These are phyloP conservation scores for Penicillium mononematosum DNA, from an alignment of 495 filamentous ascomycete species.

Conservation along the genomic window DNA sequence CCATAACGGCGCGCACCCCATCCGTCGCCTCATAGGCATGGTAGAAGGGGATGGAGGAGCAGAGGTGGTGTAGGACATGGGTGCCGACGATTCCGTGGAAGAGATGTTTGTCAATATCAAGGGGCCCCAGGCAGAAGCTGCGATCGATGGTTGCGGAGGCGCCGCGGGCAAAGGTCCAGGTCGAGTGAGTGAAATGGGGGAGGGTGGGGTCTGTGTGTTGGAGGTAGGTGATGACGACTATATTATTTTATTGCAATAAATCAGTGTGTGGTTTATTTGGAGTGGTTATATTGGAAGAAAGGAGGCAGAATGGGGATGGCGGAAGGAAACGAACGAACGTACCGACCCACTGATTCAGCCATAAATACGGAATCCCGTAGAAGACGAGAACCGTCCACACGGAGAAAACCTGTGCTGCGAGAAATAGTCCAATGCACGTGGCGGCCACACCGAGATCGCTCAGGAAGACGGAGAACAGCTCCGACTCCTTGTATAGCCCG, in stretches of 20 bases:
- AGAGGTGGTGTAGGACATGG: constrained; percentile 79
- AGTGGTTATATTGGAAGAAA: neutral
- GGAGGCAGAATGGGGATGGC: neutral
- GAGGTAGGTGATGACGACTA: constrained; percentile 72
- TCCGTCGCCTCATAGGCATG: constrained; percentile 32
- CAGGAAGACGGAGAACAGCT: neutral
- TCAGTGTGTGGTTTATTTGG: neutral
- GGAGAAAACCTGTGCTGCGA: constrained; percentile 23
- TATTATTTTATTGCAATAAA: neutral
- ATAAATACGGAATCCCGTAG: constrained; percentile 47
- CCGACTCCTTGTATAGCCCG: neutral
- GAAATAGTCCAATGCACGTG: constrained; percentile 27
- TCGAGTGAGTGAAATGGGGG: constrained; percentile 67
- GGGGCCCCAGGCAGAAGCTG: constrained; percentile 34
- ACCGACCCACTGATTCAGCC: constrained; percentile 54
- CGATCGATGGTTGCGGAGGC: constrained; percentile 33
- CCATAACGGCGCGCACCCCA: neutral
- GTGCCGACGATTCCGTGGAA: constrained; percentile 82
- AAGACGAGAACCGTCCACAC: constrained; percentile 28
- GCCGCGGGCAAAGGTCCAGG: constrained; percentile 77
- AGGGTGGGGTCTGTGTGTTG: constrained; percentile 80
- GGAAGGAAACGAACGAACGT: neutral
- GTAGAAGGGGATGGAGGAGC: constrained; percentile 78
- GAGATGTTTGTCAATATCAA: constrained; percentile 72
- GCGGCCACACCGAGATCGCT: neutral